These are phyloP conservation scores for Leccinum uliginosum DNA, from an alignment of 768 basidiomycete genomes.

Conservation along the genomic window DNA sequence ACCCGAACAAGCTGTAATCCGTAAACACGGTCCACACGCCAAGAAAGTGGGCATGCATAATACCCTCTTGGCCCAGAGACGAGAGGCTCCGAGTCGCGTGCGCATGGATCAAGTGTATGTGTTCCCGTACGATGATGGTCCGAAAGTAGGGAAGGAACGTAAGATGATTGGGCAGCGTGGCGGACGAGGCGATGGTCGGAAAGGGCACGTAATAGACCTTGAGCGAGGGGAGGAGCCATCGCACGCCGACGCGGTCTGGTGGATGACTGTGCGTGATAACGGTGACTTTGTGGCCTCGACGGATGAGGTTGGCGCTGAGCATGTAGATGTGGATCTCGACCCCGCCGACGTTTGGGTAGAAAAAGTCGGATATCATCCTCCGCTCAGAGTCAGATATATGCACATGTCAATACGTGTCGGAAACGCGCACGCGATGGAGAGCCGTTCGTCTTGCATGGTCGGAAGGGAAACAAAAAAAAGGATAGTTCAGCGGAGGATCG, in stretches of 20 bases:
- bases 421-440: conserved; percentile 28
- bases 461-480: conserved; percentile 8
- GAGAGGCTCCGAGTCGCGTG: conserved; percentile 93
- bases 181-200: conserved; percentile 82
- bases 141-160: conserved; percentile 90
- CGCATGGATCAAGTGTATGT: conserved; percentile 82
- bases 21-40: conserved; percentile 91
- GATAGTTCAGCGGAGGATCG: conserved; percentile 35
- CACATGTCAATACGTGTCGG: not conserved
- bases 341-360: conserved; percentile 89
- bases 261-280: conserved; percentile 92
- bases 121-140: conserved; percentile 82
- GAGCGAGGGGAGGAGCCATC: conserved; percentile 80
- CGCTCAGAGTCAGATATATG: not conserved
- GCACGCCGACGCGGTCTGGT: conserved; percentile 80
- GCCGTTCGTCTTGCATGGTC: conserved; percentile 23
- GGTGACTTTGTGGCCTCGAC: conserved; percentile 87
- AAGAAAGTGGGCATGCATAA: conserved; percentile 84
- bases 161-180: conserved; percentile 92
- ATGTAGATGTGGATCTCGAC: conserved; percentile 97
- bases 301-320: conserved; percentile 78
- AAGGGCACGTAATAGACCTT: conserved; percentile 96
- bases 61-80: conserved; percentile 86
- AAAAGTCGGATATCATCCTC: conserved; percentile 97
- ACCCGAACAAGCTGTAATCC: conserved; percentile 94